Conservation (phyloP, 805 yeast species). For the Candida loeiensis region DNA sequence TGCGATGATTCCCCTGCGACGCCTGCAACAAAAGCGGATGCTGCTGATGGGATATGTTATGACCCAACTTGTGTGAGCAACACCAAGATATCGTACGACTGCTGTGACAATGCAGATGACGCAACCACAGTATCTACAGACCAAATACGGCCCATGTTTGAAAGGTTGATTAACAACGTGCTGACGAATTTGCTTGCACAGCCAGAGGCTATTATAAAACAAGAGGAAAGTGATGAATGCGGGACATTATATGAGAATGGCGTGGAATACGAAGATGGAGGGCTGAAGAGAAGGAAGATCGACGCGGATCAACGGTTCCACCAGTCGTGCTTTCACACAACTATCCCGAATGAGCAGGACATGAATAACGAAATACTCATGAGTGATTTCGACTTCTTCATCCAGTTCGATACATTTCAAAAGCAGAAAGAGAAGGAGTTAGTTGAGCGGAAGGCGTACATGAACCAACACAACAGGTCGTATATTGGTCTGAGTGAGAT, state of each 20-base stretch:
- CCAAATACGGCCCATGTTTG: slow-evolving; percentile 28
- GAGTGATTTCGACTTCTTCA: slow-evolving; percentile 37
- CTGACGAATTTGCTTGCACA: slow-evolving; percentile 23
- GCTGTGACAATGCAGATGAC: slow-evolving; percentile 3
- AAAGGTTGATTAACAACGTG: slow-evolving; percentile 36
- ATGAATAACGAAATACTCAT: slow-evolving; percentile 12
- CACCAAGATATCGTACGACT: slow-evolving; percentile 7
- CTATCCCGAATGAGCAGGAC: slow-evolving; percentile 23
- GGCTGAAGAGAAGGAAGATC: slow-evolving; percentile 6
- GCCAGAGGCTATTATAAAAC: slow-evolving; percentile 6
- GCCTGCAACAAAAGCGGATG: slow-evolving; percentile 7
- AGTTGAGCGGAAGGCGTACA: background rate
- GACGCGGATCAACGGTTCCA: slow-evolving; percentile 19
- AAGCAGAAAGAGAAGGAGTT: slow-evolving; percentile 7
- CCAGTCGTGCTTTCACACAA: slow-evolving; percentile 47
- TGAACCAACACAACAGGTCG: background rate
- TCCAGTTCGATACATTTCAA: slow-evolving; percentile 32
- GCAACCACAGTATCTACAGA: background rate
- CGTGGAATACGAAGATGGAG: slow-evolving; percentile 7
- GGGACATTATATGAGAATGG: slow-evolving; percentile 5
- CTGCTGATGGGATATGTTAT: slow-evolving; percentile 12
- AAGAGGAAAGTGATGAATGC: slow-evolving; percentile 6
- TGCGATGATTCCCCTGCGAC: background rate
- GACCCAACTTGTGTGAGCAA: slow-evolving; percentile 7
- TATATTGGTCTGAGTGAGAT: no score